These are phyloP conservation scores for Curvularia sp. DNA, from an alignment of 2,329 filamentous ascomycete genomes.

Conservation along the genomic window DNA sequence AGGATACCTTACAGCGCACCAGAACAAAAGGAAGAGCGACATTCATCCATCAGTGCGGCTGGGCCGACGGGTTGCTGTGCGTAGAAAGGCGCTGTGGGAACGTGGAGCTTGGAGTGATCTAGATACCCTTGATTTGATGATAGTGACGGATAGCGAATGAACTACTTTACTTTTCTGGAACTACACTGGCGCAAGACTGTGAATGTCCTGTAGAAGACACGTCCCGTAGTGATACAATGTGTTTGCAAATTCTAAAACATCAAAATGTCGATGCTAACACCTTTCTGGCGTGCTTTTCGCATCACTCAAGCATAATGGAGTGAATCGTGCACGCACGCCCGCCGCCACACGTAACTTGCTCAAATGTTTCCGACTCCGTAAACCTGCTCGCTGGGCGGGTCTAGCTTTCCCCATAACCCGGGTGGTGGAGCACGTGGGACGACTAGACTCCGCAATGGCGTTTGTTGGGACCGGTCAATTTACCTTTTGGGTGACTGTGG, in stretches of 20 bases:
- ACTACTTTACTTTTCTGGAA: neutral
- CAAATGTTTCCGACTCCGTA: neutral
- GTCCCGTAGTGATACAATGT: neutral
- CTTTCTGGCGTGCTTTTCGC: neutral
- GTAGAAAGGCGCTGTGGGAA: conserved; percentile 9
- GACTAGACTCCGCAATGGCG: neutral
- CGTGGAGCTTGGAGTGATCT: neutral
- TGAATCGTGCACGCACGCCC: neutral
- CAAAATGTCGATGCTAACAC: neutral
- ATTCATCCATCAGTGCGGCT: conserved; percentile 29
- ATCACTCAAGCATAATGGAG: neutral
- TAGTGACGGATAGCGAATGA: conserved; percentile 7
- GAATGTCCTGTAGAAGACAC: neutral
- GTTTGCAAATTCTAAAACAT: neutral
- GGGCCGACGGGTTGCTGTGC: conserved; percentile 43
- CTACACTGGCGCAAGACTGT: neutral
- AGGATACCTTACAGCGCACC: conserved; percentile 33
- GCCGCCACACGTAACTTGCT: neutral
- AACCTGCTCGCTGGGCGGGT: neutral
- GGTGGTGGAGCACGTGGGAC: neutral
- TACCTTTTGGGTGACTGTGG: conserved; percentile 13
- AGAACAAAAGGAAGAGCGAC: conserved; percentile 36
- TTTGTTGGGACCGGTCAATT: conserved; percentile 1
- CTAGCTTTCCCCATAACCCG: neutral
- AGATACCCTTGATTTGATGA: conserved; percentile 16